phyloP scores from a whole-genome alignment of 768 basidiomycete species.

The Cystobasidium ongulense region DNA sequence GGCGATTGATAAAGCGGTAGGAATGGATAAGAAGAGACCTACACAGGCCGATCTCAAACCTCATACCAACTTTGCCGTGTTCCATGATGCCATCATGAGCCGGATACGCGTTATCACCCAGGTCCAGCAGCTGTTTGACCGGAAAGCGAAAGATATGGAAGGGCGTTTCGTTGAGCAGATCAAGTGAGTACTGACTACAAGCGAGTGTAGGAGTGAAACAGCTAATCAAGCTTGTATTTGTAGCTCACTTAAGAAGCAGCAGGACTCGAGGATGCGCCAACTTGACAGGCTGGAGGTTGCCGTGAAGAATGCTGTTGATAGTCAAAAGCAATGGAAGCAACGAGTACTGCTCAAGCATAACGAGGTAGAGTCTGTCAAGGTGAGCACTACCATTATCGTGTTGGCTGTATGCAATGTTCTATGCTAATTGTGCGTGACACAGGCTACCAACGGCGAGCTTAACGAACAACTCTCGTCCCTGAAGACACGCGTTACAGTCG shows the following conservation, averaged over 20 bases:
- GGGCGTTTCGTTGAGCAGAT: conserved; percentile 63
- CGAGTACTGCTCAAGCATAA: conserved; percentile 74
- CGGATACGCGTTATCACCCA: conserved; percentile 75
- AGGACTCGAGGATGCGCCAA: conserved; percentile 80
- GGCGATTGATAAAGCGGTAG: conserved; percentile 87
- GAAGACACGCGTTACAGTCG: conserved; percentile 43
- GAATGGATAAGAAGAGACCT: conserved; percentile 63
- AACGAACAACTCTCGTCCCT: conserved; percentile 59
- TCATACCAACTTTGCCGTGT: conserved; percentile 84
- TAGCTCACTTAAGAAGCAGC: conserved; percentile 65
- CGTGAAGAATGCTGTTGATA: conserved; percentile 69
- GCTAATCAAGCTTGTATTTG: not conserved
- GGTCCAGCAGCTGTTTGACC: conserved; percentile 79
- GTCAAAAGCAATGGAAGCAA: conserved; percentile 72
- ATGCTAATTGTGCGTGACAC: conserved; percentile 16
- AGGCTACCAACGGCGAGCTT: conserved; percentile 70
- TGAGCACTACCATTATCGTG: conserved; percentile 46
- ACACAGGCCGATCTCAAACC: conserved; percentile 65
- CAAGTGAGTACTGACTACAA: conserved; percentile 43
- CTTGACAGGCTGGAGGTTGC: conserved; percentile 85
- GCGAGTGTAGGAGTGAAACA: not conserved
- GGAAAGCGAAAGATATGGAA: conserved; percentile 71
- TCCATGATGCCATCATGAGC: conserved; percentile 86
- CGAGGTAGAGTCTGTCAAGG: conserved; percentile 82
- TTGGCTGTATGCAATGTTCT: no score